phyloP scores from a whole-genome alignment of 2,329 filamentous ascomycete genomes.

The Corynespora cassiicola region DNA sequence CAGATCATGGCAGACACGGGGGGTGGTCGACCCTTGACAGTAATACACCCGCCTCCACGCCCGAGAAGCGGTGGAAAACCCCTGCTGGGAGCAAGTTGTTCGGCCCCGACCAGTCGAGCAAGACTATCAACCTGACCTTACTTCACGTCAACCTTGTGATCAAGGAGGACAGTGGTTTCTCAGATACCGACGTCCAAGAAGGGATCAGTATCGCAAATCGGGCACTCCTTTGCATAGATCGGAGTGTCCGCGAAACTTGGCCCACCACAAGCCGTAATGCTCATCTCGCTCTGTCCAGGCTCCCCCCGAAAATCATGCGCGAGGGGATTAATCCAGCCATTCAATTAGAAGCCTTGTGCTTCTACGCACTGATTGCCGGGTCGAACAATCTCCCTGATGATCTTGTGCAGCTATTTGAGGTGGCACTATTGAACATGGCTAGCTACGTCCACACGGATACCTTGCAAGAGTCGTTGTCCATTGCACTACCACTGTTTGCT shows the following conservation, averaged over 20 bases:
- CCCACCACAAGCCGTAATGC: slow-evolving; percentile 23
- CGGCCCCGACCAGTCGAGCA: slow-evolving; percentile 25
- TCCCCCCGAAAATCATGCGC: slow-evolving; percentile 33
- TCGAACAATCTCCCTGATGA: slow-evolving; percentile 20
- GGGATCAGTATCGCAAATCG: slow-evolving; percentile 41
- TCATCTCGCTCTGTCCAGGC: slow-evolving; percentile 28
- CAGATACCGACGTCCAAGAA: slow-evolving; percentile 35
- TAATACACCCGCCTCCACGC: background rate
- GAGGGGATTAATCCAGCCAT: slow-evolving; percentile 22
- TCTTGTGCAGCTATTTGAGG: slow-evolving; percentile 29
- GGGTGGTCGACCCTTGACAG: slow-evolving; percentile 5
- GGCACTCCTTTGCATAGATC: slow-evolving; percentile 30
- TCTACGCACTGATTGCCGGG: slow-evolving; percentile 35
- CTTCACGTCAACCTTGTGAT: slow-evolving; percentile 38
- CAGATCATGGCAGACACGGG: too few relatives aligned
- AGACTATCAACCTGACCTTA: slow-evolving; percentile 37
- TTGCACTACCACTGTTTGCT: slow-evolving; percentile 33
- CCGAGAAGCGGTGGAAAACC: slow-evolving; percentile 33
- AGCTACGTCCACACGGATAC: slow-evolving; percentile 13
- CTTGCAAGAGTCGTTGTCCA: slow-evolving; percentile 23
- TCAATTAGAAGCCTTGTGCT: slow-evolving; percentile 37
- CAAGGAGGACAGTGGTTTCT: slow-evolving; percentile 27
- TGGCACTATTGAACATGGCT: slow-evolving; percentile 15
- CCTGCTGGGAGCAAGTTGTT: slow-evolving; percentile 39
- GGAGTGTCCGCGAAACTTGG: slow-evolving; percentile 27